Evolutionary conservation across 2,329 filamentous ascomycete genomes (phyloP), one percentile per base, ranked within the genome.

Genomic region (Alternaria conjuncta): DNA sequence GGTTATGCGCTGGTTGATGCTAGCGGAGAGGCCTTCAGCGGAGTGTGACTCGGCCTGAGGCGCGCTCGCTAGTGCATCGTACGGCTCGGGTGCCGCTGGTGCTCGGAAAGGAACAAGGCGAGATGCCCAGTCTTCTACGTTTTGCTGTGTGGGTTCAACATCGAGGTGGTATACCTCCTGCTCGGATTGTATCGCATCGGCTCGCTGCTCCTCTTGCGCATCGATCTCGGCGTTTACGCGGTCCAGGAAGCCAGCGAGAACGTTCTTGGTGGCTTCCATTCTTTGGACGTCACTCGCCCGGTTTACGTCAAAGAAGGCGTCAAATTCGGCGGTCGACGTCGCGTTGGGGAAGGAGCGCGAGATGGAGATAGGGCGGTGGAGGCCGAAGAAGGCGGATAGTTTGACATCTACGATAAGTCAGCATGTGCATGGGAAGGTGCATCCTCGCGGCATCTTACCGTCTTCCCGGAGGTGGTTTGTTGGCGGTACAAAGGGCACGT

Each of bases 381-480:
- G 91, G 67, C 94, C 96, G 85, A 98, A 98, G 86, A 99, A 98
- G 64, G 91, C 91, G 8, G 95, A 96, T 49, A 97, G 85, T 67
- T 92, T 90, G 65, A 98, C 87, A 76, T 96, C 96, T 98, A 51
- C 23, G 12, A 11, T n/a, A n/a, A 21, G 47, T 77, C 60, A 71
- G 65, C 56, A 61, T 23, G 49, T 70, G 49, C 49, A 56, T 18
- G 15, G 6, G 0, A 1, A 58, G 12, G 23, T 20, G 1, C 36
- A 3, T 21, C 12, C n/a, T 43, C 3, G 41, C 18, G n/a, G 32
- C 18, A 6, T 44, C 47, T 57, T 32, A 92, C 90, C 88, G 80
- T 88, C 86, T 75, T 89, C 86, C 55, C 88, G 86, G 69, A 94
- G 85, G 81, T 93, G 88, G 68, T 90, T 87, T 53, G 92, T 94